Evolutionary conservation across 2,329 filamentous ascomycete genomes (phyloP).

Genomic region (Chrysosporium queenslandicum): DNA sequence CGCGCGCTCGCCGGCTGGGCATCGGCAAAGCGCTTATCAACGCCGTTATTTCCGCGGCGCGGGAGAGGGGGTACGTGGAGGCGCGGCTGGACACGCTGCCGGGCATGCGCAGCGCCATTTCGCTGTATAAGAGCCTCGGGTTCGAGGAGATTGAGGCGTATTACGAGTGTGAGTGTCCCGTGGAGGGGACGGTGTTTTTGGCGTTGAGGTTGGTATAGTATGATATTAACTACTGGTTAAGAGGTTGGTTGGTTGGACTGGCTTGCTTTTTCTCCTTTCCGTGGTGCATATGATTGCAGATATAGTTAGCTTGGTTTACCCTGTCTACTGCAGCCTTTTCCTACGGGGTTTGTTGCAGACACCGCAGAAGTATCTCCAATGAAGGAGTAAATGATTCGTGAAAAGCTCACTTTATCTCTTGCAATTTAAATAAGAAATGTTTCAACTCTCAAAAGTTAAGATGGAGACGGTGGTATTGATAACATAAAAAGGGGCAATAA

Average conservation of each 20-base stretch:
- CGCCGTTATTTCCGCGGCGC: conserved; percentile 38
- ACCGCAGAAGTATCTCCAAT: too few relatives aligned
- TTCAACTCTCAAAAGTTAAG: too few relatives aligned
- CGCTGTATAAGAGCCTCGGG: conserved; percentile 42
- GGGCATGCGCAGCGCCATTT: conserved; percentile 43
- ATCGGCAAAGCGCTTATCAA: conserved; percentile 42
- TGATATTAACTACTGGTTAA: too few relatives aligned
- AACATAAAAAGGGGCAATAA: too few relatives aligned
- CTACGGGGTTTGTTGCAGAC: too few relatives aligned
- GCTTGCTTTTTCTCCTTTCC: not conserved
- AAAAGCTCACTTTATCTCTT: too few relatives aligned
- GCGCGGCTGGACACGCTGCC: conserved; percentile 49
- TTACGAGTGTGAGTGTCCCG: conserved; percentile 42
- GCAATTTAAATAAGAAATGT: too few relatives aligned
- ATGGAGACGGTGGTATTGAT: too few relatives aligned
- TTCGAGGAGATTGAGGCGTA: conserved; percentile 46
- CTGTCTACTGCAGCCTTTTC: too few relatives aligned
- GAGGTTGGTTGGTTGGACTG: too few relatives aligned
- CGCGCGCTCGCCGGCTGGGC: conserved; percentile 39
- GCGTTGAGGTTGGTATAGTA: conserved; percentile 27
- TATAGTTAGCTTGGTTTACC: too few relatives aligned
- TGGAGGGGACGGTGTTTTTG: conserved; percentile 46
- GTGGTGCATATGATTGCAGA: not conserved
- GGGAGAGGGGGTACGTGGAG: conserved; percentile 41
- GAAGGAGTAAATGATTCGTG: too few relatives aligned